phyloP scores from a whole-genome alignment of 2,329 filamentous ascomycete genomes.

The Trichoderma oligosporum region DNA sequence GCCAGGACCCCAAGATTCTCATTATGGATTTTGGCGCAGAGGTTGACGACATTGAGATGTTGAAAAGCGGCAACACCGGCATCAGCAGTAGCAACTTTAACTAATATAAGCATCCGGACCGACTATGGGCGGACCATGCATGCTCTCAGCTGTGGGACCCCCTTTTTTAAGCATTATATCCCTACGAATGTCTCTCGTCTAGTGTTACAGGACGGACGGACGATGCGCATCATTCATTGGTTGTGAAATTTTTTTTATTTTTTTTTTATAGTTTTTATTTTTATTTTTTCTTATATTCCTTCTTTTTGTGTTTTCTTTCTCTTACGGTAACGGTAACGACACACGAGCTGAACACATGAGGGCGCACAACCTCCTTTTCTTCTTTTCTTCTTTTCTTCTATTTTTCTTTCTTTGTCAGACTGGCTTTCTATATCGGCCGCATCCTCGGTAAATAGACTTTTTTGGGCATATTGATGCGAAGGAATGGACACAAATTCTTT shows the following conservation, averaged over 20 bases:
- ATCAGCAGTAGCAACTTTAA: slow-evolving; percentile 27
- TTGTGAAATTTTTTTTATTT: not conserved
- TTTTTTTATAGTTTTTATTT: not conserved
- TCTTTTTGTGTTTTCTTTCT: not conserved
- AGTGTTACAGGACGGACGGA: slow-evolving; percentile 6
- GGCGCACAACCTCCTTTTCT: not conserved
- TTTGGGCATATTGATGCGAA: slow-evolving; percentile 3
- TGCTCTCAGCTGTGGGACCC: slow-evolving; percentile 14
- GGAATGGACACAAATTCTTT: slow-evolving; percentile 6
- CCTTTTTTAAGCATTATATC: not conserved
- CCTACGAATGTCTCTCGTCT: not conserved
- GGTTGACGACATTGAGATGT: slow-evolving; percentile 54
- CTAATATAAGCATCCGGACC: slow-evolving; percentile 23
- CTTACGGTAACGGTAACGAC: not conserved
- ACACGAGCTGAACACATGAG: not conserved
- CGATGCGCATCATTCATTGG: not conserved
- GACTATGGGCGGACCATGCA: slow-evolving; percentile 13
- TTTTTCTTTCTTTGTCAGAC: not conserved
- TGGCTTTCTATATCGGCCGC: slow-evolving; percentile 1
- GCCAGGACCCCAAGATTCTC: slow-evolving; percentile 86
- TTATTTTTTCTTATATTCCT: not conserved
- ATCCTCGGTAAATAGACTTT: slow-evolving; percentile 10
- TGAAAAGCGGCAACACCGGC: slow-evolving; percentile 44
- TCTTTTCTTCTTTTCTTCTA: not conserved
- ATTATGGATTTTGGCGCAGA: slow-evolving; percentile 85